Base-by-base conservation (phyloP, 768 basidiomycete species). In the Auricularia sp. region DNA sequence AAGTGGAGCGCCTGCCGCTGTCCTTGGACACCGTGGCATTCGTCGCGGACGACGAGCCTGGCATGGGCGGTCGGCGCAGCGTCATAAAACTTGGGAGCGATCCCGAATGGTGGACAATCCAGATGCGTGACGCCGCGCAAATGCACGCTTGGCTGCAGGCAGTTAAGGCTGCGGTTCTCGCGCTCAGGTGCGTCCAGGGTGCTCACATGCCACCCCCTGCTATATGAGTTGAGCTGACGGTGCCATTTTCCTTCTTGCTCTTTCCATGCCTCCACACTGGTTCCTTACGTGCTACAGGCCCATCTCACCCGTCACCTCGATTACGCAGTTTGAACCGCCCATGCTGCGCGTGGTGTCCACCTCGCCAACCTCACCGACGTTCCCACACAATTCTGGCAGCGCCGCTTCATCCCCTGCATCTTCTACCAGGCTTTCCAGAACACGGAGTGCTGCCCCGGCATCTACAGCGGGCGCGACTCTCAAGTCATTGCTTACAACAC, bases 61-160 rank as follows among this genome's bases (percentile, higher is more conserved):
- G 56, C 56, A 29, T 59, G 34, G 56, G 56, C 13, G 56, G 56
- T 14, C 14, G 56, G 29, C 21, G 29, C 21, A 59, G 56, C 24
- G 29, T 59, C 21, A 59, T 59, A 14, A 29, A 35, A 14, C 56
- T 59, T 29, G 56, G 56, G 24, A 59, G 24, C 56, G 56, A 59
- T 24, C 24, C 24, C 13, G 29, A 33, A 14, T 59, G 56, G 56
- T 59, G 56, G 56, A 59, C 34, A 29, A 33, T 59, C 34, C 56
- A 59, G 34, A 59, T 59, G 56, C 56, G 56, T 24, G 56, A 59
- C 34, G 56, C 56, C 56, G 56, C 56, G 21, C 56, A 59, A 18
- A 59, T 59, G 56, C 56, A 59, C 29, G 56, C 24, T 29, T 59
- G 56, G 56, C 56, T 59, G 24, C 56, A 59, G 56, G 56, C 56